Evolutionary conservation across 495 filamentous ascomycete species (phyloP).

Genomic region (Amphirosellinia nigrospora): DNA sequence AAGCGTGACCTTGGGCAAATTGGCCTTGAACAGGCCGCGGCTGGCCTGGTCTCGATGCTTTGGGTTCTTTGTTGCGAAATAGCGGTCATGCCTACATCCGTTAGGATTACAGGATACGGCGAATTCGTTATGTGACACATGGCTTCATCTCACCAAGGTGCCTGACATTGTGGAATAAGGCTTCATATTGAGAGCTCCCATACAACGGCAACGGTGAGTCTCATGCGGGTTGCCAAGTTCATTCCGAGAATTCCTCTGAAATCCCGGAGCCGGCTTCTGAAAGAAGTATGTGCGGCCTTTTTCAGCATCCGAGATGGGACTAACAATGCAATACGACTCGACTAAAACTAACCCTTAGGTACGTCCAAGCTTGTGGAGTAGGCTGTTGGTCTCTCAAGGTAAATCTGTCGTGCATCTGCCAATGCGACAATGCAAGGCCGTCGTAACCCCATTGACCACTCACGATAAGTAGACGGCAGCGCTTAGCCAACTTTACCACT

Average conservation of each 20-base stretch:
- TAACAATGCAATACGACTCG: constrained; percentile 8
- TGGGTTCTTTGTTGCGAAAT: constrained; percentile 10
- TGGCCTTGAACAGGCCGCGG: not conserved
- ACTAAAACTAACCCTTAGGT: not conserved
- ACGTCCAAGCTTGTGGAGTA: constrained; percentile 13
- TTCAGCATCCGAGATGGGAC: constrained; percentile 8
- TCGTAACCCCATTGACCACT: constrained; percentile 19
- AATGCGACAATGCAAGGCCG: constrained; percentile 14
- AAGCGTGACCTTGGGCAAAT: not conserved
- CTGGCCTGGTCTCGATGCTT: not conserved
- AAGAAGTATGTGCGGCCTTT: constrained; percentile 22
- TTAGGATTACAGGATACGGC: not conserved
- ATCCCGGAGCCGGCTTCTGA: constrained; percentile 1
- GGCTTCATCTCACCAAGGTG: not conserved
- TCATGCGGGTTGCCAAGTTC: not conserved
- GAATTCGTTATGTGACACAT: not conserved
- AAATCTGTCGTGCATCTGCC: constrained; percentile 21
- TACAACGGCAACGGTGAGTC: not conserved
- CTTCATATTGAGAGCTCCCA: not conserved
- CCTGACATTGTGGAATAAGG: not conserved
- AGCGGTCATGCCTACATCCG: not conserved
- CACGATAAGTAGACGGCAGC: not conserved
- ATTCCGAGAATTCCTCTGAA: constrained; percentile 6
- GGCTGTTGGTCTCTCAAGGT: constrained; percentile 11
- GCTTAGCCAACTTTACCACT: constrained; percentile 6